A percentile compares a stretch with the other conserved stretches of the same genome.
Conservation (phyloP, 2,329 filamentous ascomycete species). For the Macrophomina phaseolina region DNA sequence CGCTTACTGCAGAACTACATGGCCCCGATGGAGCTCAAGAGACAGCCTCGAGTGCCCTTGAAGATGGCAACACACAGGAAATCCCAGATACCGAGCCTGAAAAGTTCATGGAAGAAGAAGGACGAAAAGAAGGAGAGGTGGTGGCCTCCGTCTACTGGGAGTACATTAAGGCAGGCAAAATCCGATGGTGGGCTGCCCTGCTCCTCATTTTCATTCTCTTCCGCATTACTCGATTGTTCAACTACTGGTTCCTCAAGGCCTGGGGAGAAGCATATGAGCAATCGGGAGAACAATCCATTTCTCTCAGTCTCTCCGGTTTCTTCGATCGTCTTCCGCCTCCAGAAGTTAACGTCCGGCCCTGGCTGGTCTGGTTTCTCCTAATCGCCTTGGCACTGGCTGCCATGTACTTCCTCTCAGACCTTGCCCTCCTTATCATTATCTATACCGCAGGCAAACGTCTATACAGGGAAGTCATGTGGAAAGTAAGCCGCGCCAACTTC, state of each 20-base stretch:
- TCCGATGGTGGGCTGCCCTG: constrained; percentile 73
- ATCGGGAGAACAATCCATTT: constrained; percentile 7
- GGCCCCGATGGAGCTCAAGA: neutral
- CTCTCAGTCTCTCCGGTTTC: constrained; percentile 1
- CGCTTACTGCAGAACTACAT: constrained; percentile 9
- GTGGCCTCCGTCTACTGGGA: constrained; percentile 79
- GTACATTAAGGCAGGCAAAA: constrained; percentile 80
- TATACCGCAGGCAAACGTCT: constrained; percentile 78
- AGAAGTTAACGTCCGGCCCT: constrained; percentile 69
- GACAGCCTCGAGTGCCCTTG: constrained; percentile 26
- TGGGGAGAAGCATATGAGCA: constrained; percentile 79
- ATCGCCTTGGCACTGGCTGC: constrained; percentile 52
- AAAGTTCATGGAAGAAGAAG: constrained; percentile 81
- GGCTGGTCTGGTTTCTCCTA: constrained; percentile 73
- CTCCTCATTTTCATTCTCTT: constrained; percentile 68
- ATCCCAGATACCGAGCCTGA: constrained; percentile 53
- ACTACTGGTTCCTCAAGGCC: constrained; percentile 82
- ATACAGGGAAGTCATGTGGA: constrained; percentile 73
- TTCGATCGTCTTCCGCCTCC: constrained; percentile 67
- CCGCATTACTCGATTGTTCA: constrained; percentile 67
- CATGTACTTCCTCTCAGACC: constrained; percentile 64
- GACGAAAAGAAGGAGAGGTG: constrained; percentile 75
- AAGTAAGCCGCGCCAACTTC: constrained; percentile 81
- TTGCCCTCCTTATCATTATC: constrained; percentile 76
- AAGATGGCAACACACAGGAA: constrained; percentile 32